These are phyloP conservation scores for Plasmodium fragile DNA, from an alignment of 169 alveolate species.

Conservation along the genomic window DNA sequence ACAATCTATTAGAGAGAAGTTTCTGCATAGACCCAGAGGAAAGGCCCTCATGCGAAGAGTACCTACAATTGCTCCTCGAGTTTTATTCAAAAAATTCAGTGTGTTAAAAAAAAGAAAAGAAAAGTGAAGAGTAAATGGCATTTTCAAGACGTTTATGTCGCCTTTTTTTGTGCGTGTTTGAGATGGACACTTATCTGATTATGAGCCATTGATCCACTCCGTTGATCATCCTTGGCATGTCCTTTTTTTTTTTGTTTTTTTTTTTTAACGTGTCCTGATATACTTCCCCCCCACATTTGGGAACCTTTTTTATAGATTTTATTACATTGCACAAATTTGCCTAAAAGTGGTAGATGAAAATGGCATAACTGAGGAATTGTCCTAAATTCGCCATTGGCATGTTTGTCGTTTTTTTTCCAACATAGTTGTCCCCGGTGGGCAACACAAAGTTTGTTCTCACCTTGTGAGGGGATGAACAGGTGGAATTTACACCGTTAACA, in stretches of 20 bases:
- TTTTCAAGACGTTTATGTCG: not conserved
- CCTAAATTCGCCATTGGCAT: not conserved
- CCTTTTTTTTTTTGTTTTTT: not conserved
- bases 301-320: not conserved
- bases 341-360: not conserved
- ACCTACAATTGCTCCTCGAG: constrained; percentile 20
- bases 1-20: constrained; percentile 47
- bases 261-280: not conserved
- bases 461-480: not conserved
- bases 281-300: not conserved
- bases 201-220: not conserved
- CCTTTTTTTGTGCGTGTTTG: not conserved
- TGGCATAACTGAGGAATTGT: not conserved
- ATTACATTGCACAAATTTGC: not conserved
- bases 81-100: not conserved
- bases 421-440: not conserved
- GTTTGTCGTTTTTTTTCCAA: not conserved
- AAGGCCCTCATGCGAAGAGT: constrained; percentile 77
- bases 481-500: not conserved
- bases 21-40: constrained; percentile 71
- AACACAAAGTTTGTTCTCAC: not conserved
- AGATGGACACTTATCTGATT: not conserved
- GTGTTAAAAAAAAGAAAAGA: not conserved
- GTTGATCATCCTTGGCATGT: not conserved
- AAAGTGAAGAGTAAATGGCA: not conserved